These are phyloP conservation scores for Porcisia deanei DNA, from an alignment of 208 protist genomes.

Conservation along the genomic window DNA sequence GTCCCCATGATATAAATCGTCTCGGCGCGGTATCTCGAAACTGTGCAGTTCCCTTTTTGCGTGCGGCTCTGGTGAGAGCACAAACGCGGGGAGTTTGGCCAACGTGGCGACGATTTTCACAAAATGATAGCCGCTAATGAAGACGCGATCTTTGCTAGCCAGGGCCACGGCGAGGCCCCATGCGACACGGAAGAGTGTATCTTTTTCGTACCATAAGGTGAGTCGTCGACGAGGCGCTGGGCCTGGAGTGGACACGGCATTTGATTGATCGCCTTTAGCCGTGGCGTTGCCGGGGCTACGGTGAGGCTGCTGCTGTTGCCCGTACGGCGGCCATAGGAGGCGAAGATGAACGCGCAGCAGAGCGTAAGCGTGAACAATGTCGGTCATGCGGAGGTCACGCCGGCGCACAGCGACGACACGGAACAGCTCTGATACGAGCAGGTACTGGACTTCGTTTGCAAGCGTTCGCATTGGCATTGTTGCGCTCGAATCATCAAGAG, in stretches of 20 bases:
- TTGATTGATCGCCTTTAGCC: no score
- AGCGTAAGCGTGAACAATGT: constrained; percentile 68
- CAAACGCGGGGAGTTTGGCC: constrained; percentile 51
- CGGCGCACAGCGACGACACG: constrained; percentile 24
- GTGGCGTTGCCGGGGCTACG: not conserved
- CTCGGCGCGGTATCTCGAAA: not conserved
- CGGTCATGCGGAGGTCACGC: constrained; percentile 66
- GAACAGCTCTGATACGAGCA: constrained; percentile 28
- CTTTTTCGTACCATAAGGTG: constrained; percentile 33
- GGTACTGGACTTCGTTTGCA: constrained; percentile 21
- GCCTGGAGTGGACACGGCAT: not conserved
- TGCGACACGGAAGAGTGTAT: constrained; percentile 45
- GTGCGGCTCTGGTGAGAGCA: constrained; percentile 38
- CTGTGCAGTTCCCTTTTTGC: constrained; percentile 10
- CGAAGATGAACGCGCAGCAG: constrained; percentile 72
- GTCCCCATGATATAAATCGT: not conserved
- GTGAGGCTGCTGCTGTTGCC: not conserved
- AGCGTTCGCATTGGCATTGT: not conserved
- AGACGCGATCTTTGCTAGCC: constrained; percentile 44
- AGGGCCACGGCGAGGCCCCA: constrained; percentile 57
- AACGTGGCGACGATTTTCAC: constrained; percentile 67
- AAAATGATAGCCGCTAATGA: constrained; percentile 80
- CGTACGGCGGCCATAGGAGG: constrained; percentile 47
- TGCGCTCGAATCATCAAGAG: not conserved
- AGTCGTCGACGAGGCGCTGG: not conserved